Percentiles rank a stretch among this genome's conserved stretches.
Conservation (phyloP, 176 grass and related monocot species). For the Olyra latifolia region DNA sequence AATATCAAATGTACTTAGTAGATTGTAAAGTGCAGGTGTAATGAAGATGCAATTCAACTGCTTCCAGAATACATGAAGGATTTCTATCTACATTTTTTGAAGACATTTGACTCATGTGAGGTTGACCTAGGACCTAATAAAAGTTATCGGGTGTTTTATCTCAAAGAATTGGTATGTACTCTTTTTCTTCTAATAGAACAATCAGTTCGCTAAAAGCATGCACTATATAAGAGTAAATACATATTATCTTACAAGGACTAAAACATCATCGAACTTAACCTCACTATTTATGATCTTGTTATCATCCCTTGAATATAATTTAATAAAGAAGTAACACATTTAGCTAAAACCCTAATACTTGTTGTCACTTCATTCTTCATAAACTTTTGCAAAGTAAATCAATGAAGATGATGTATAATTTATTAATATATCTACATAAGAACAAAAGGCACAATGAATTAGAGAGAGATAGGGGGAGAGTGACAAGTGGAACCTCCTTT, state of each 20-base stretch:
- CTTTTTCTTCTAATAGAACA: not conserved
- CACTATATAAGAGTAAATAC: not conserved
- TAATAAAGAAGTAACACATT: not conserved
- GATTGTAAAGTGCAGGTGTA: not conserved
- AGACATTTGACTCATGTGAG: conserved; percentile 23
- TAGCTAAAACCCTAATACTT: not conserved
- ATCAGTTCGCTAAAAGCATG: not conserved
- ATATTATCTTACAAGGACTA: not conserved
- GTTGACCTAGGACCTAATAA: conserved; percentile 9
- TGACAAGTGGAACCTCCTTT: too few relatives aligned
- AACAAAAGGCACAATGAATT: not conserved
- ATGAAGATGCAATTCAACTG: not conserved
- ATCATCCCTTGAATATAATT: not conserved
- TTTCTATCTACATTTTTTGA: conserved; percentile 19
- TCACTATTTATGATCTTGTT: not conserved
- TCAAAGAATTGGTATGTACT: conserved; percentile 29
- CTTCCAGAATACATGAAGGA: conserved; percentile 40
- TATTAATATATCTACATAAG: not conserved
- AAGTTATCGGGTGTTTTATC: conserved; percentile 3
- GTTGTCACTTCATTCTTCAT: not conserved
- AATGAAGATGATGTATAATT: not conserved
- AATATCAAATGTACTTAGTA: not conserved
- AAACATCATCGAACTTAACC: not conserved
- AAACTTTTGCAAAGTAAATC: not conserved
- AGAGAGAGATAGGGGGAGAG: too few relatives aligned